Percentiles rank a stretch among this genome's conserved stretches.
These are phyloP conservation scores for Pyrenopolyporus hunteri DNA, from an alignment of 495 filamentous ascomycete genomes.

Conservation along the genomic window DNA sequence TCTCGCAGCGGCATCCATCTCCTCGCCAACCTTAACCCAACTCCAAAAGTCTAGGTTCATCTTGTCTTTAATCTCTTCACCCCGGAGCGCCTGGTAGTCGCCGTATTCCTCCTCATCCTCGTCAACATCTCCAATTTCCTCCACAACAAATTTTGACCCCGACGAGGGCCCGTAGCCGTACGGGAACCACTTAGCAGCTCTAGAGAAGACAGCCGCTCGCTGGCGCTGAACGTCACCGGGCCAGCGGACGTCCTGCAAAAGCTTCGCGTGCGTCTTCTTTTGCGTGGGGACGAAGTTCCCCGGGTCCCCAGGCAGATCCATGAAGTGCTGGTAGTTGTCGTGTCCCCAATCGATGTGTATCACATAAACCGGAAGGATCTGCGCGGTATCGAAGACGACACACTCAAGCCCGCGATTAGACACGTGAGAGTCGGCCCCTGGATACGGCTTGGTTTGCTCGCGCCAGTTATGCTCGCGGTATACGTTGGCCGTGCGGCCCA, in stretches of 20 bases:
- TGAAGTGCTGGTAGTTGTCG: slow-evolving; percentile 33
- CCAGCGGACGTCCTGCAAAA: slow-evolving; percentile 14
- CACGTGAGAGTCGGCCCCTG: slow-evolving; percentile 45
- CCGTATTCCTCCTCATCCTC: slow-evolving; percentile 49
- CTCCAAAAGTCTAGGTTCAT: slow-evolving; percentile 30
- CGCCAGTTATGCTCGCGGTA: slow-evolving; percentile 34
- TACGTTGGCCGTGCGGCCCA: slow-evolving; percentile 43
- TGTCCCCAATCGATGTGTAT: slow-evolving; percentile 46
- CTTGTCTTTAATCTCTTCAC: slow-evolving; percentile 37
- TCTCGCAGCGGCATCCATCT: slow-evolving; percentile 17
- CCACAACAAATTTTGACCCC: slow-evolving; percentile 45
- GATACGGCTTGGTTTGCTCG: slow-evolving; percentile 17
- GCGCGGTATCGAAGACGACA: slow-evolving; percentile 49
- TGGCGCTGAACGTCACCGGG: slow-evolving; percentile 39
- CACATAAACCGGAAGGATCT: slow-evolving; percentile 52
- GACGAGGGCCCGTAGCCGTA: slow-evolving; percentile 51
- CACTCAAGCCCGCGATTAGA: slow-evolving; percentile 43
- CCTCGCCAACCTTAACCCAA: slow-evolving; percentile 33
- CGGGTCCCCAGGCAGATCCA: slow-evolving; percentile 11
- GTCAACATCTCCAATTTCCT: slow-evolving; percentile 48
- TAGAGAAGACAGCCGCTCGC: slow-evolving; percentile 41
- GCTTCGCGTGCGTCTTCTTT: slow-evolving; percentile 15
- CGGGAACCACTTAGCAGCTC: slow-evolving; percentile 51
- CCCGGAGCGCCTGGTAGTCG: slow-evolving; percentile 46
- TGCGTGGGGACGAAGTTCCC: slow-evolving; percentile 12